These are phyloP conservation scores for Epithemia pelagica DNA, from an alignment of 108 stramenopile genomes.

Conservation along the genomic window DNA sequence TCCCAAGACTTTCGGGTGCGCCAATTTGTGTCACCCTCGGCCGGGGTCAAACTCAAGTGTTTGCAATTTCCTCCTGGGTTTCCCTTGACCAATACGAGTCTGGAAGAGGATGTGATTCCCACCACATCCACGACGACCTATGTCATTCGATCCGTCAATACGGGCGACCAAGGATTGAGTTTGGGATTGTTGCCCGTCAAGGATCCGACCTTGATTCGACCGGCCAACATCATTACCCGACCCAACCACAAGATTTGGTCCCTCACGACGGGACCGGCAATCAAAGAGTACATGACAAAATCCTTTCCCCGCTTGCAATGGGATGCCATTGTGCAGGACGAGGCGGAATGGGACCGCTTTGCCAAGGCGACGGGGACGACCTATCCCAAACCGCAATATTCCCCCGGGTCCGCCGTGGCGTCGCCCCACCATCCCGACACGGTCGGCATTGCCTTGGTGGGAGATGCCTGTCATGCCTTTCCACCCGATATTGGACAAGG, in stretches of 20 bases:
- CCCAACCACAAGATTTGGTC: conserved; percentile 54
- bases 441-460: conserved; percentile 51
- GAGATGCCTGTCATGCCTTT: conserved; percentile 85
- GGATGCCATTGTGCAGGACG: conserved; percentile 16
- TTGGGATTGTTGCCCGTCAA: conserved; percentile 54
- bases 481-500: conserved; percentile 89
- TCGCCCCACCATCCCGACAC: conserved; percentile 15
- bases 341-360: conserved; percentile 62
- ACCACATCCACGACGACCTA: conserved; percentile 8
- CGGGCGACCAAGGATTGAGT: not conserved
- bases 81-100: conserved; percentile 5
- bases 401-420: conserved; percentile 33
- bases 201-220: conserved; percentile 33
- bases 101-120: not conserved
- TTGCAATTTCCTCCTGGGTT: conserved; percentile 48
- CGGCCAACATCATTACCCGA: conserved; percentile 51
- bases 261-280: conserved; percentile 30
- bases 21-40: conserved; percentile 6
- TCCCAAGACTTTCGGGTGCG: not conserved
- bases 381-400: conserved; percentile 54
- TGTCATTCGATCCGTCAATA: conserved; percentile 9
- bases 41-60: conserved; percentile 52
- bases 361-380: conserved; percentile 43
- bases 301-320: conserved; percentile 56
- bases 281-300: conserved; percentile 38